A percentile compares a stretch with the other conserved stretches of the same genome.
These are phyloP conservation scores for Capniomyces stellatus DNA, from an alignment of 371 early-diverging fungal species.

Conservation along the genomic window DNA sequence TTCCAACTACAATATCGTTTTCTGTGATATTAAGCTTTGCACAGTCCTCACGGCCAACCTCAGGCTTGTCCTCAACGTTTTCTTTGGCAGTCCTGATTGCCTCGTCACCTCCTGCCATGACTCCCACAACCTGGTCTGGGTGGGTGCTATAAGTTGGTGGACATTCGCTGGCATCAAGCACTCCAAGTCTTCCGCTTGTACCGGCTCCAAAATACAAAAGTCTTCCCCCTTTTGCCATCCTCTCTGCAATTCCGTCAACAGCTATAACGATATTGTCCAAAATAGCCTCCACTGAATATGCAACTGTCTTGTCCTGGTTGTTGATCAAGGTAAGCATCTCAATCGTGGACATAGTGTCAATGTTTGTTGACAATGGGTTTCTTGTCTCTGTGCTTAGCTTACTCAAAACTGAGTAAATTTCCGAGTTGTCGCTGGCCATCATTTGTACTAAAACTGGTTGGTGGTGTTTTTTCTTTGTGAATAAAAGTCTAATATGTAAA, in stretches of 20 bases:
- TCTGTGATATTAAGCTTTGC: neutral
- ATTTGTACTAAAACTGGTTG: too few species aligned
- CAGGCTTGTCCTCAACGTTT: slow-evolving; percentile 1
- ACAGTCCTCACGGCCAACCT: neutral
- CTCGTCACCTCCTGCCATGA: slow-evolving; percentile 4
- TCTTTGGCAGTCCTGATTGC: slow-evolving; percentile 3
- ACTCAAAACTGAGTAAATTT: neutral
- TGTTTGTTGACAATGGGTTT: neutral
- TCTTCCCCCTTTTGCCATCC: neutral
- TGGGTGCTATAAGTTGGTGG: slow-evolving; percentile 4
- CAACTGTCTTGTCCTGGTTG: slow-evolving; percentile 4
- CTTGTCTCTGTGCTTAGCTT: slow-evolving; percentile 1
- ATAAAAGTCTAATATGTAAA: too few species aligned
- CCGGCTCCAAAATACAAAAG: slow-evolving; percentile 3
- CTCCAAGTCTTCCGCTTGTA: slow-evolving; percentile 4
- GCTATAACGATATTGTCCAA: neutral
- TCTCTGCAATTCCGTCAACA: slow-evolving; percentile 2
- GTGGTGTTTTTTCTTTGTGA: too few species aligned
- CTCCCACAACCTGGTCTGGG: slow-evolving; percentile 2
- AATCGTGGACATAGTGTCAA: slow-evolving; percentile 1
- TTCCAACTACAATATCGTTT: neutral
- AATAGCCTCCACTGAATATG: neutral
- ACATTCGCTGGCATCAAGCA: slow-evolving; percentile 5
- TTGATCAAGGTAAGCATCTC: slow-evolving; percentile 2
- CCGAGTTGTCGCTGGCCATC: too few species aligned